phyloP scores from a whole-genome alignment of 148 eudicot species.

The Rhododendron ovatum region DNA sequence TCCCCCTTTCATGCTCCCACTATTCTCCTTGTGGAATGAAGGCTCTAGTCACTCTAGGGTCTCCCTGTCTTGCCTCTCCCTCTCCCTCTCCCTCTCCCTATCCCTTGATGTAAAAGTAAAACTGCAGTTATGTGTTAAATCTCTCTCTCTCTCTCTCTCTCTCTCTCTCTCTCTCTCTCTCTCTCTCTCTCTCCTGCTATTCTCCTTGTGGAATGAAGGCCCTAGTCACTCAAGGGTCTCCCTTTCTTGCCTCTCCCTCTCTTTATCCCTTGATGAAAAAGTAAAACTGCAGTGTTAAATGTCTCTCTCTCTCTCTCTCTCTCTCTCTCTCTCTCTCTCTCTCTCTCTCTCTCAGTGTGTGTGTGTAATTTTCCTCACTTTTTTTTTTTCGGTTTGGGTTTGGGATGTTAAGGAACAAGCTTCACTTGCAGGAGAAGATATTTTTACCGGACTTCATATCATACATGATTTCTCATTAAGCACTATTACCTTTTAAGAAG shows the following conservation, averaged over 20 bases:
- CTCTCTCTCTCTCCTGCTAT: no score
- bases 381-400: background rate
- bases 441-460: background rate
- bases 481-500: constrained; percentile 62
- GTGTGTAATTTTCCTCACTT: background rate
- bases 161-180: background rate
- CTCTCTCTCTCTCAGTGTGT: background rate
- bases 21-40: background rate
- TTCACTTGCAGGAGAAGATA: background rate
- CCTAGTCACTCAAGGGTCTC: background rate
- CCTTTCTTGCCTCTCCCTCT: background rate
- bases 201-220: background rate
- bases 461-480: background rate
- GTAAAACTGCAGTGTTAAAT: background rate
- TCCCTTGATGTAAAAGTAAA: background rate
- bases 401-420: background rate
- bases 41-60: background rate
- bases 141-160: background rate
- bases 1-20: no score
- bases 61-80: background rate
- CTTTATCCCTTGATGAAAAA: background rate
- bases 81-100: background rate
- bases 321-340: background rate
- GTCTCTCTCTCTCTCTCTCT: background rate
- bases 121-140: background rate